These are phyloP conservation scores for Arxiozyma heterogenica DNA, from an alignment of 1,139 yeast species.

Conservation along the genomic window DNA sequence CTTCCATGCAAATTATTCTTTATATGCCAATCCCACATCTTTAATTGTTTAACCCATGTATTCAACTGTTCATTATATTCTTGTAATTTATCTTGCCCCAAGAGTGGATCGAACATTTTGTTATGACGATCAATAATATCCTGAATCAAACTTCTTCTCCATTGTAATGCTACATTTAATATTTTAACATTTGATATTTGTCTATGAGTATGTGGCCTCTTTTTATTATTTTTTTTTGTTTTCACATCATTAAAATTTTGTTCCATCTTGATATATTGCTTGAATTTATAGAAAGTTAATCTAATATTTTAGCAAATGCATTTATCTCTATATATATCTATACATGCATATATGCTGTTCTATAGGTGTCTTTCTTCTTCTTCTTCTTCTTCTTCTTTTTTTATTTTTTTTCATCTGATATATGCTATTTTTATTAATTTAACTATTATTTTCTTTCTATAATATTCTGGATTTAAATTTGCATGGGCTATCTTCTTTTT, in stretches of 20 bases:
- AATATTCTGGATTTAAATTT: no score
- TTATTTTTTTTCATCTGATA: no score
- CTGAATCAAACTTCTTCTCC: conserved; percentile 55
- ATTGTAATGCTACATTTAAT: conserved; percentile 49
- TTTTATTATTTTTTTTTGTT: neutral
- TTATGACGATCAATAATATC: conserved; percentile 59
- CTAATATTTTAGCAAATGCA: neutral
- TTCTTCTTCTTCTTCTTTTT: no score
- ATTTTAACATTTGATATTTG: conserved; percentile 36
- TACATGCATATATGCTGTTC: no score
- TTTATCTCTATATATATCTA: no score
- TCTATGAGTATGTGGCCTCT: neutral
- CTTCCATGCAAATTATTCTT: conserved; percentile 57
- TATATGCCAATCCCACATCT: conserved; percentile 72
- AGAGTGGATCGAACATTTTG: conserved; percentile 53
- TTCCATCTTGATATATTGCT: neutral
- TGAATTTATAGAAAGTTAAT: no score
- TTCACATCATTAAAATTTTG: neutral
- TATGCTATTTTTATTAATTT: no score
- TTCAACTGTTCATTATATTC: conserved; percentile 74
- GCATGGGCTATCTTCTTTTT: no score
- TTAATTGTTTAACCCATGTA: conserved; percentile 53
- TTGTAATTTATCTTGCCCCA: conserved; percentile 54
- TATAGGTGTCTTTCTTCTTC: no score
- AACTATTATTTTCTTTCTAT: no score